Evolutionary conservation across 2,329 filamentous ascomycete genomes (phyloP).

Genomic region (Acarospora socialis): DNA sequence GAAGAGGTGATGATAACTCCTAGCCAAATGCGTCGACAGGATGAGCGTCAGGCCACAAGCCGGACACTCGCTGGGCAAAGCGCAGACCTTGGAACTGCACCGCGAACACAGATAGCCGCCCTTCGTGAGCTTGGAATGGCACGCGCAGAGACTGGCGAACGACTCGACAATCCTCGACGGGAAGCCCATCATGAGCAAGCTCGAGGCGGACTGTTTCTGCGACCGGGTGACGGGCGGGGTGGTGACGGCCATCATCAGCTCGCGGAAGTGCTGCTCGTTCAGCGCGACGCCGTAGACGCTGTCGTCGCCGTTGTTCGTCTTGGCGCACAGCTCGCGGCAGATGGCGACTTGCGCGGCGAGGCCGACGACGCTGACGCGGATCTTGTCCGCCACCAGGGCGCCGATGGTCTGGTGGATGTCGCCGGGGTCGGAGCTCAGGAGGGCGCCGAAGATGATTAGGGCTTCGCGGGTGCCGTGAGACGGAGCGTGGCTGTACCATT

Average conservation of each 20-base stretch:
- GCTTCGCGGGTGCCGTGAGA: slow-evolving; percentile 88
- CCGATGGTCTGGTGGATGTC: slow-evolving; percentile 87
- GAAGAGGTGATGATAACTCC: slow-evolving; percentile 89
- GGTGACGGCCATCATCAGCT: slow-evolving; percentile 76
- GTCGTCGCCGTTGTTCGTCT: slow-evolving; percentile 69
- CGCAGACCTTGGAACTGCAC: slow-evolving; percentile 79
- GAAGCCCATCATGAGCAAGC: slow-evolving; percentile 94
- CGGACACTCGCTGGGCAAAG: slow-evolving; percentile 78
- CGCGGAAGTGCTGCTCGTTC: slow-evolving; percentile 74
- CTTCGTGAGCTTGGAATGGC: slow-evolving; percentile 66
- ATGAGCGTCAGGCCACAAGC: slow-evolving; percentile 85
- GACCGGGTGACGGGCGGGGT: slow-evolving; percentile 75
- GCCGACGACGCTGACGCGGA: slow-evolving; percentile 79
- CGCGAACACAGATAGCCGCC: slow-evolving; percentile 87
- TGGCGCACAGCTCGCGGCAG: slow-evolving; percentile 74
- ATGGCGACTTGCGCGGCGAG: slow-evolving; percentile 85
- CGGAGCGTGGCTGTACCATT: slow-evolving; percentile 56
- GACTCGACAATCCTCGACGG: slow-evolving; percentile 70
- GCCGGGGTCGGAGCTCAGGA: slow-evolving; percentile 80
- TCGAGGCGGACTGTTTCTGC: slow-evolving; percentile 42
- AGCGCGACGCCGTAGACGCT: slow-evolving; percentile 69
- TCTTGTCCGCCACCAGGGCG: slow-evolving; percentile 63
- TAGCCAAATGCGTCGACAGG: slow-evolving; percentile 78
- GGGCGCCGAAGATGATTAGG: slow-evolving; percentile 78
- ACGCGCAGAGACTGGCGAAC: slow-evolving; percentile 67